Percentiles rank a stretch among this genome's conserved stretches.
phyloP scores from a whole-genome alignment of 1,284 basidiomycete genomes.

The Ustilago crameri region DNA sequence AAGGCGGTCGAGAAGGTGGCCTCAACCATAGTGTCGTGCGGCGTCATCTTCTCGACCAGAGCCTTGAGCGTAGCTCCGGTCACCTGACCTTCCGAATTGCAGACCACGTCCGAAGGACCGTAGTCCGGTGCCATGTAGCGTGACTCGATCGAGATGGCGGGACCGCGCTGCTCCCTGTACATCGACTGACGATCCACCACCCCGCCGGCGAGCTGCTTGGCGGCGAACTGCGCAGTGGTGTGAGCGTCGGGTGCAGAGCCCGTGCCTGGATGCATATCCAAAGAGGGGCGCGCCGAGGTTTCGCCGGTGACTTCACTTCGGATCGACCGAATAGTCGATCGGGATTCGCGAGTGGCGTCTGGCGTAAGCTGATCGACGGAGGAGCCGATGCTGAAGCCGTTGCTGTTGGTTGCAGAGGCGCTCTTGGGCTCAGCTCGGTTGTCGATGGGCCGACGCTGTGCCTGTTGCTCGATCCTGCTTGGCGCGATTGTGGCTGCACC shows the following conservation, averaged over 20 bases:
- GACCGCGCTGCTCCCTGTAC: slow-evolving; percentile 31
- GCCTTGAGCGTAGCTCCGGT: slow-evolving; percentile 89
- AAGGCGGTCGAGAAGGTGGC: slow-evolving; percentile 86
- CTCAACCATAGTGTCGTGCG: slow-evolving; percentile 85
- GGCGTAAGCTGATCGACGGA: slow-evolving; percentile 38
- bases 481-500: not conserved
- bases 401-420: slow-evolving; percentile 19
- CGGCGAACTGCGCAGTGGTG: slow-evolving; percentile 36
- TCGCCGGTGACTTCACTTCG: slow-evolving; percentile 50
- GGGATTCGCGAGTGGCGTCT: slow-evolving; percentile 34
- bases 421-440: slow-evolving; percentile 6
- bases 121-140: slow-evolving; percentile 56
- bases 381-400: slow-evolving; percentile 34
- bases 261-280: slow-evolving; percentile 34
- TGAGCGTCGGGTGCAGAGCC: slow-evolving; percentile 25
- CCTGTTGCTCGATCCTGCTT: slow-evolving; percentile 11
- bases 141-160: slow-evolving; percentile 34
- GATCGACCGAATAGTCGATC: slow-evolving; percentile 49
- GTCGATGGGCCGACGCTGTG: slow-evolving; percentile 7
- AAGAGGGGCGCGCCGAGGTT: slow-evolving; percentile 56
- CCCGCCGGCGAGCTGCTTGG: slow-evolving; percentile 32
- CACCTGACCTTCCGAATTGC: slow-evolving; percentile 87
- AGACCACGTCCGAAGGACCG: slow-evolving; percentile 81
- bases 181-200: slow-evolving; percentile 39
- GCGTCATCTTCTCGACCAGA: slow-evolving; percentile 95